Evolutionary conservation across 768 basidiomycete species (phyloP), one percentile per base, ranked within the genome.

Genomic region (Lactifluus echinatus): DNA sequence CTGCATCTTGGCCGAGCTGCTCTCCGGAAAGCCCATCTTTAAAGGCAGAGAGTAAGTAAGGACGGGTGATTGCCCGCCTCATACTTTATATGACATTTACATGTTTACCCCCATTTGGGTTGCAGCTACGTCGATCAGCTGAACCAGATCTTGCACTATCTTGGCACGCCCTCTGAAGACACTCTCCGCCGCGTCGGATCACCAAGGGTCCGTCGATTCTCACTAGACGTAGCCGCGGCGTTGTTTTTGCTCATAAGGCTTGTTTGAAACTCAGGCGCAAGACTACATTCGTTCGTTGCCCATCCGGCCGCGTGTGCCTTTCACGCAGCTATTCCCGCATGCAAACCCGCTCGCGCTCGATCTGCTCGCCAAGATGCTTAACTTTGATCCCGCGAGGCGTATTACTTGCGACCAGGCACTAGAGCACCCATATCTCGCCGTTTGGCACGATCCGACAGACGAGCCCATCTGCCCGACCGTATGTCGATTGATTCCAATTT

Each of bases 241-340:
- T 33, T 23, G 8, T 31, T 11, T n/a, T 33, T 33, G 17, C 40
- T 42, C 21, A 42, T n/a, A n/a, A n/a, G 23, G 21, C 40, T 42
- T 4, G 15, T 8, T n/a, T 7, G 10, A 7, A 1, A 45, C 7
- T 49, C n/a, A 93, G 91, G 93, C 93, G 0, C 93, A 95, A 76
- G 93, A 96, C 66, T 99, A 99, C 69, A 99, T 99, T 66, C 89
- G 96, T 50, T 96, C 93, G 24, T 79, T 99, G 28, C 96, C 96
- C 23, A 98, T 95, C 77, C 93, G 93, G 72, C 93, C 95, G 26
- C 83, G 92, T 26, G 89, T 98, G 23, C 86, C 89, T 0, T 97
- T 97, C 74, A 80, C 85, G 26, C 88, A 87, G 29, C 78, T 98
- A 26, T 98, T 92, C 78, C 96, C 96, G 1, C 81, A 85, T 48